Evolutionary conservation across 441 rosid genomes (phyloP), one percentile per base, ranked within the genome.

Genomic region (Erodium texanum): DNA sequence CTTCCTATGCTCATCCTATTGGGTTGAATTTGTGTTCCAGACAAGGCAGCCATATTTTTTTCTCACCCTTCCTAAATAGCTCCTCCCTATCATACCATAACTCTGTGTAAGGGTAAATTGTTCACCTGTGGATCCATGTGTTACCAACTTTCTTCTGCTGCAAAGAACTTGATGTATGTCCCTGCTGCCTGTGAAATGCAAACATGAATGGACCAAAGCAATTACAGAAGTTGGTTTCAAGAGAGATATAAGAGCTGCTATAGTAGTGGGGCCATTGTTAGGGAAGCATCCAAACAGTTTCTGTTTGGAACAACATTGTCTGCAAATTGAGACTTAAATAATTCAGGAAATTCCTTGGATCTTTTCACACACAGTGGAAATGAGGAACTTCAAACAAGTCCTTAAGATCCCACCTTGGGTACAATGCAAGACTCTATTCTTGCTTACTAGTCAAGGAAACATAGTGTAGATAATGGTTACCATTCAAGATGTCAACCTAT

Each of bases 201-300:
- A 20, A 19, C 22, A 20, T 56, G 27, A 56, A 56, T 56, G 23
- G 24, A 56, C 12, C 23, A 20, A 56, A 20, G 24, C 62, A 56
- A 56, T 56, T 20, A 20, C n/a, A 19, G 62, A 19, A 56, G 62
- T 18, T 56, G 23, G 24, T 22, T 56, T 56, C 62, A 56, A 56
- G 58, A 56, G 62, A 56, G 62, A 56, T 56, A n/a, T 9, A 54
- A 54, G 24, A 56, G 62, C 24, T 56, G 24, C 24, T 20, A 56
- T 56, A 16, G 62, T 19, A 56, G 62, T 19, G 62, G 62, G n/a
- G 24, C 62, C 24, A 56, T 19, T 56, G 24, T 56, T 20, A 56
- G 62, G 7, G 58, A 50, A 5, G 20, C 24, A 20, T 56, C 62
- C 11, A 56, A 56, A 19, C 62, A 56, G 14, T 56, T 56, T 56